Evolutionary conservation across 345 rosid species (phyloP), one percentile per base, ranked within the genome.

Genomic region (Zanthoxylum bungeanum): DNA sequence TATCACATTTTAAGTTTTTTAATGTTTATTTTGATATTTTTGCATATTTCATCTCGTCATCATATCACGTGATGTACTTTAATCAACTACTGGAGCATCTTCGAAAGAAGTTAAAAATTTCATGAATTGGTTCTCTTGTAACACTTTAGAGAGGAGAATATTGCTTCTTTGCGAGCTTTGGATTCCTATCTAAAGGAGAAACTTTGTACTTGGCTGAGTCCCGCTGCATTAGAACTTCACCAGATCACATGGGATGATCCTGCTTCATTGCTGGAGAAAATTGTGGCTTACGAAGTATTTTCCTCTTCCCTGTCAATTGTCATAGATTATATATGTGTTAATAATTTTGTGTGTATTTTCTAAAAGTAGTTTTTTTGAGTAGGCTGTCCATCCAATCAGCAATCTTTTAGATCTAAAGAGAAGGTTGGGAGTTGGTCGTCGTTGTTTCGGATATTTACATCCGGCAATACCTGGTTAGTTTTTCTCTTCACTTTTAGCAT

Each of bases 381-480:
- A 95, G 99, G 99, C 97, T 51, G 97, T 95, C 68, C 97, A 95
- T 85, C 99, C 99, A 34, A 95, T 95, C 71, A 87, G 88, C 82
- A 92, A 92, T 68, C 92, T 94, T 57, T 61, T 92, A 77, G 98
- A 94, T 84, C 95, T 94, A 21, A 94, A 89, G 79, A 86, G 97
- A 84, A 86, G 97, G 86, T 77, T 90, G 58, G 97, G 98, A 3
- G 76, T 87, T 69, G 97, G 95, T 14, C 95, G 91, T 31, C 88
- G 93, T 47, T 95, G 98, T 85, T 92, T 92, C 68, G 98, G 94
- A 22, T 95, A 95, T 75, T 73, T 92, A 53, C 98, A 95, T 86
- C 89, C 96, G 70, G 87, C 97, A 69, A 85, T 95, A 64, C 98
- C 94, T 73, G 89, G 99, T 95, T 73, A 82, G 85, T 12, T 53